Evolutionary conservation across 129 eudicot genomes (phyloP), one percentile per base, ranked within the genome.

Genomic region (Rutidosis leptorrhynchoides): DNA sequence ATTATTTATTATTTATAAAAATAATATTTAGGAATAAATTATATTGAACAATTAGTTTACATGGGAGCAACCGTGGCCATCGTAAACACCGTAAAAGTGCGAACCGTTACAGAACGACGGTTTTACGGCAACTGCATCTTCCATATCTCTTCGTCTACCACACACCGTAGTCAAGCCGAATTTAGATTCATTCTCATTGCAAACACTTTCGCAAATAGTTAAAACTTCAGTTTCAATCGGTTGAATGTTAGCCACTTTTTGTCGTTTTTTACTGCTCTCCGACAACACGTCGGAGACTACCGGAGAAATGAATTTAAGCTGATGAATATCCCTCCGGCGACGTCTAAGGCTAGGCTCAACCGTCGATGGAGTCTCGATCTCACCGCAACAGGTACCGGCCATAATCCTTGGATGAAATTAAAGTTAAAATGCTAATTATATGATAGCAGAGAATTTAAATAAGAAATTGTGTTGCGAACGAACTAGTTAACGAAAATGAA

Each of bases 1-100:
- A 23, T 16, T 56, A 26, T 15, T 25, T 8, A 3, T n/a, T 27
- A 5, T n/a, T n/a, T n/a, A n/a, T n/a, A n/a, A 5, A 12, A 6
- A 17, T 0, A 2, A 32, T 25, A 22, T 29, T 22, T 6, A 37
- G 15, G 1, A 2, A 37, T 35, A 10, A 3, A 37, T 37, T 2
- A 10, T 7, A 33, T 33, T 33, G 14, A 33, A 33, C 42, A 33
- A 7, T 1, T 33, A 33, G 9, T 3, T 75, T 85, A 92, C 98
- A 82, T 92, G 98, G 10, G 98, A 92, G 83, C 98, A 88, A 55
- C 98, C 98, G 59, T 88, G 98, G 76, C 96, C 98, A 65, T 92
- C 96, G 79, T 78, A 88, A 52, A 92, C 96, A 6, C 96, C 95
- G 37, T 69, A 92, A 60, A 92, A 92, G 21, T 85, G 83, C 46